Evolutionary conservation across 139 green algal species (phyloP), one percentile per base, ranked within the genome.

Genomic region (Chlorella sp.): DNA sequence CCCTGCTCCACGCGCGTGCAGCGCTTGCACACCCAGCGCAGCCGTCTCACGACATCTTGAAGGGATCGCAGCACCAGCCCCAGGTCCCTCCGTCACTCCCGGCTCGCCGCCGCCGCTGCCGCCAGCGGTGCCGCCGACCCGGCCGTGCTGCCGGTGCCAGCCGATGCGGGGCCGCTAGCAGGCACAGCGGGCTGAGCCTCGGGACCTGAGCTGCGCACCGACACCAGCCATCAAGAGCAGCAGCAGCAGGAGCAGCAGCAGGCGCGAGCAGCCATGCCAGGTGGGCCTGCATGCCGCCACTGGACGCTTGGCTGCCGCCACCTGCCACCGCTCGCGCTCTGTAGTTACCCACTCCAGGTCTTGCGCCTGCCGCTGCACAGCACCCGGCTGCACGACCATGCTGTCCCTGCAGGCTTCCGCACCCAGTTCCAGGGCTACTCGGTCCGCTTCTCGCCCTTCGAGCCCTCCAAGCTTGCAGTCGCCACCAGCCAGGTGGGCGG

Each of bases 381-480:
- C n/a, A n/a, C n/a, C n/a, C n/a, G n/a, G n/a, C n/a, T n/a, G n/a
- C n/a, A n/a, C n/a, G n/a, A n/a, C n/a, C n/a, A n/a, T n/a, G n/a
- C n/a, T n/a, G n/a, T n/a, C 15, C 65, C 1, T 64, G 26, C 76
- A 82, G 76, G 76, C 23, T 96, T 94, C 87, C 93, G 91, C 56
- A 96, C 92, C 9, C 80, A 84, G 5, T 96, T 96, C 84, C 95
- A 96, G 47, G 95, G 94, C 7, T 98, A 94, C 85, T 57, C 36
- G 1, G 78, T 83, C 41, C 63, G 63, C 28, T 99, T 98, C 85
- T 97, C 92, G 65, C 97, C 97, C 3, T 99, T 98, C 83, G 78
- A 96, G 32, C 89, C 96, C 71, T 83, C 80, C 18, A 86, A 95
- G 38, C 84, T 99, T 21, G 97, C 97, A 5, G 95, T 99, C 7